Evolutionary conservation across 495 filamentous ascomycete species (phyloP).

Genomic region (Astrothelium subdiscretum): DNA sequence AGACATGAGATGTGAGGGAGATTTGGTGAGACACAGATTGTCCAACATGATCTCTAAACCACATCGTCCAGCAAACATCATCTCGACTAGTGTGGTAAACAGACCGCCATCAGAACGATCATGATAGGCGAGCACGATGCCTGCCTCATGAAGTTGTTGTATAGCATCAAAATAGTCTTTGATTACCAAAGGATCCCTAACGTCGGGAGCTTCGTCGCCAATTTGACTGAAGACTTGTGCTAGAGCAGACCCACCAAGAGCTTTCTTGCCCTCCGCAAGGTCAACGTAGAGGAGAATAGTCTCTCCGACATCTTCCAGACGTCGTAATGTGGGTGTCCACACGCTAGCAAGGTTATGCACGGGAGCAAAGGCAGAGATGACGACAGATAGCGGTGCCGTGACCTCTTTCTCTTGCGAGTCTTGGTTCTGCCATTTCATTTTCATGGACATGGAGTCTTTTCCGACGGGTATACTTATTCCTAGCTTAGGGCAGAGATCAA

Average conservation of each 20-base stretch:
- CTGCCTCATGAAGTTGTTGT: conserved; percentile 71
- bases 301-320: conserved; percentile 79
- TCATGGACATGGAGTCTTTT: conserved; percentile 98
- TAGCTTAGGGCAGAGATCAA: conserved; percentile 74
- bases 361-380: conserved; percentile 80
- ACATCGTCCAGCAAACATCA: conserved; percentile 96
- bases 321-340: conserved; percentile 83
- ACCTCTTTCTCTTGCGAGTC: conserved; percentile 67
- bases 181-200: conserved; percentile 67
- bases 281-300: conserved; percentile 86
- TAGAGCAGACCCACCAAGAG: conserved; percentile 82
- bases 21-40: conserved; percentile 42
- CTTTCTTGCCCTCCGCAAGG: conserved; percentile 62
- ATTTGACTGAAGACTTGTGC: conserved; percentile 86
- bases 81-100: conserved; percentile 83
- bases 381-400: conserved; percentile 78
- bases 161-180: conserved; percentile 90
- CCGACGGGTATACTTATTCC: conserved; percentile 90
- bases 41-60: conserved; percentile 81
- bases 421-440: conserved; percentile 83
- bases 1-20: conserved; percentile 53
- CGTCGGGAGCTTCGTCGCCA: conserved; percentile 72
- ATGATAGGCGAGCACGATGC: conserved; percentile 88
- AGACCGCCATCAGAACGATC: conserved; percentile 90
- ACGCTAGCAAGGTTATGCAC: conserved; percentile 71